Evolutionary conservation across 257 asterid genomes (phyloP), one percentile per base, ranked within the genome.

Genomic region (Marsdenia floribunda): DNA sequence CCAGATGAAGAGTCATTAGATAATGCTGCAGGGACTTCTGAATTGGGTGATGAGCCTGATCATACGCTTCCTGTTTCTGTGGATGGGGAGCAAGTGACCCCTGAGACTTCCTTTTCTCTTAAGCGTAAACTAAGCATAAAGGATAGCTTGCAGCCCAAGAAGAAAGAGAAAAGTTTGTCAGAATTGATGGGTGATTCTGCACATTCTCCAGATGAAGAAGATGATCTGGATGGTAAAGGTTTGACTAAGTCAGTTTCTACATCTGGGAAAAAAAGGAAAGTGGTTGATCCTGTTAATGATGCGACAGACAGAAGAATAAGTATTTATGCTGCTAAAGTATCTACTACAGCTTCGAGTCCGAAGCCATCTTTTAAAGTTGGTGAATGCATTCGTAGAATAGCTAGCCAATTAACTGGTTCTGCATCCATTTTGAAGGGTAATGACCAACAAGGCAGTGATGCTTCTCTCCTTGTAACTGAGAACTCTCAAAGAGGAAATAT

Each of bases 341-440:
- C 96, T 42, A 67, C 78, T 68, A 59, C 84, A 6, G 76, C 81
- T 13, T 71, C 83, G 65, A 74, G 85, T 74, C 93, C 92, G 53
- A 92, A 86, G 78, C 92, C 97, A 55, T 90, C 96, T 61, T 95
- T 95, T 54, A 93, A 89, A 79, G 88, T 95, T 19, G 99, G 99
- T 19, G 99, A 95, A 72, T 91, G 99, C 78, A 95, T 95, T 26
- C 93, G 91, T 50, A 86, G 98, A 83, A 93, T 87, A 57, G 99
- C 99, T 66, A 89, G 89, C 88, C 96, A 92, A 79, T 81, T 95
- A 78, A 87, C 97, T 40, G 92, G 91, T n/a, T 69, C 92, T 71
- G 61, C 89, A 16, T 75, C 91, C n/a, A 70, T 60, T 71, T 76
- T 80, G 11, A 88, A 89, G 86, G 75, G 70, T 55, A 73, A 67